These are phyloP conservation scores for Pseudocercospora ulei DNA, from an alignment of 2,329 filamentous ascomycete genomes.

Conservation along the genomic window DNA sequence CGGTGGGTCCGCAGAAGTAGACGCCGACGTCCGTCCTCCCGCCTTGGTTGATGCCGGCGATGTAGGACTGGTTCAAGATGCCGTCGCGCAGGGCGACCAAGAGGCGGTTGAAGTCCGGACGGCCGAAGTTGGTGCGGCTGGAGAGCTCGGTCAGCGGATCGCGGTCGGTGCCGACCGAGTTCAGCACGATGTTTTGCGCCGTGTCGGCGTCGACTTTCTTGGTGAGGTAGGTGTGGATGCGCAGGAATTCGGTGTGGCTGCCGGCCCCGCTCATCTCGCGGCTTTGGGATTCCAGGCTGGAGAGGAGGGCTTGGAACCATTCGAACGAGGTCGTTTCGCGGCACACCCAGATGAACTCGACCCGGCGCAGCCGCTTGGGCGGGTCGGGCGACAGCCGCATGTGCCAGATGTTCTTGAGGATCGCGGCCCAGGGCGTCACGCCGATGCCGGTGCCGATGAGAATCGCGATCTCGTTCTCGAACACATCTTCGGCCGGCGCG, in stretches of 20 bases:
- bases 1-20: conserved; percentile 91
- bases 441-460: conserved; percentile 80
- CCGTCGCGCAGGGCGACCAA: conserved; percentile 80
- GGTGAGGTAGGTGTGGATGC: conserved; percentile 96
- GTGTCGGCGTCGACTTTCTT: conserved; percentile 87
- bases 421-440: conserved; percentile 76
- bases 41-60: conserved; percentile 61
- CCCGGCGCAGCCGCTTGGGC: conserved; percentile 75
- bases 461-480: conserved; percentile 81
- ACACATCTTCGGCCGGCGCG: conserved; percentile 93
- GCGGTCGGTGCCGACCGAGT: conserved; percentile 76
- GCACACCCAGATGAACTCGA: conserved; percentile 99
- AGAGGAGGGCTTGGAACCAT: conserved; percentile 94
- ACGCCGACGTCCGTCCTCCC: conserved; percentile 79
- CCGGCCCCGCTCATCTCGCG: conserved; percentile 49
- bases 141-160: conserved; percentile 90
- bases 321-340: conserved; percentile 92
- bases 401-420: conserved; percentile 97
- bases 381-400: conserved; percentile 82
- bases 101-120: conserved; percentile 75
- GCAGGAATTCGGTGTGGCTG: conserved; percentile 70
- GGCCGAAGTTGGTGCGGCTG: conserved; percentile 83
- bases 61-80: conserved; percentile 73
- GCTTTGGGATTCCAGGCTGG: conserved; percentile 80
- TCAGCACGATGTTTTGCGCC: conserved; percentile 91